A percentile compares a stretch with the other conserved stretches of the same genome.
Evolutionary conservation across 768 basidiomycete species (phyloP).

Genomic region (Amanita polypyramis): DNA sequence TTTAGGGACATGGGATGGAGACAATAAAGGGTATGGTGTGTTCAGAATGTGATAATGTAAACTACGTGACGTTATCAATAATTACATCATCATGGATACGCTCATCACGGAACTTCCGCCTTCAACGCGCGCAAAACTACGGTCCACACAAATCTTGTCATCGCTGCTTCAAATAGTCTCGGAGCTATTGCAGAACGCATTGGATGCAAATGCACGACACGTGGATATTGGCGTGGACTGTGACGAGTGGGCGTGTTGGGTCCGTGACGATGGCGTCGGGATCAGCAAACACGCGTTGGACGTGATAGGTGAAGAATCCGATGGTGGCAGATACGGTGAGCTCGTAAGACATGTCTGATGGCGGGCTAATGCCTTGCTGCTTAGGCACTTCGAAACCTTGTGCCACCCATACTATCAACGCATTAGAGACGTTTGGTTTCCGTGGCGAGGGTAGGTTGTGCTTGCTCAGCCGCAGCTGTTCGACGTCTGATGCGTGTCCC

Average conservation of each 20-base stretch:
- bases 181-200: constrained; percentile 83
- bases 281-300: constrained; percentile 52
- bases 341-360: constrained; percentile 6
- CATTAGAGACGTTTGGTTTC: constrained; percentile 71
- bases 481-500: neutral
- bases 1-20: constrained; percentile 62
- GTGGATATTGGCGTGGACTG: constrained; percentile 69
- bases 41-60: constrained; percentile 62
- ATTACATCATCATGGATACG: constrained; percentile 4
- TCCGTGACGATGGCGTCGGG: constrained; percentile 78
- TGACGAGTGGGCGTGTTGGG: constrained; percentile 75
- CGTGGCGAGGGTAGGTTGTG: constrained; percentile 73
- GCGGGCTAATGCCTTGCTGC: neutral
- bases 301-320: constrained; percentile 38
- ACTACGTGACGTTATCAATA: constrained; percentile 5
- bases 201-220: constrained; percentile 67
- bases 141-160: constrained; percentile 79
- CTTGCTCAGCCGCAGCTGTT: neutral
- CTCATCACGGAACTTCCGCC: constrained; percentile 40
- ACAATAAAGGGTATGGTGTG: constrained; percentile 69
- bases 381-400: constrained; percentile 71
- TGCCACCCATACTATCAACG: constrained; percentile 34
- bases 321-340: constrained; percentile 62
- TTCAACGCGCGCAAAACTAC: constrained; percentile 58
- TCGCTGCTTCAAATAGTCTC: constrained; percentile 71